These are phyloP conservation scores for Oryza meridionalis DNA, from an alignment of 176 grass and related monocot genomes.

Conservation along the genomic window DNA sequence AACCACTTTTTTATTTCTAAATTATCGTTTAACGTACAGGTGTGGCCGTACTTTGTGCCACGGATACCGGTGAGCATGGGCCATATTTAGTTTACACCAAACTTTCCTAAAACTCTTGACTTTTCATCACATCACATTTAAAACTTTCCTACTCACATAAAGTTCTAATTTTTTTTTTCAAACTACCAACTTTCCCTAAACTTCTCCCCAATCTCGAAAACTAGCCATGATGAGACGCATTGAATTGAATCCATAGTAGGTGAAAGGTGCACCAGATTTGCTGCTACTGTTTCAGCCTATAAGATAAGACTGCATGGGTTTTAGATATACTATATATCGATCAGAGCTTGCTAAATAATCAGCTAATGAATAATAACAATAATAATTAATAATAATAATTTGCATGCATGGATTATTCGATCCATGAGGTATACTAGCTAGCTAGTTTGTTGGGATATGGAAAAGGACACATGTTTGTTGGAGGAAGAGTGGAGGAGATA, in stretches of 20 bases:
- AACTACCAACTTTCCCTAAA: no score
- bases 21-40: background rate
- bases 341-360: background rate
- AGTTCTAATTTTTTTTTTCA: no score
- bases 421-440: no score
- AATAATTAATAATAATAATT: background rate
- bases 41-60: background rate
- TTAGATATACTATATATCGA: background rate
- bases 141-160: no score
- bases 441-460: background rate
- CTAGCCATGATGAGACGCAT: conserved; percentile 35
- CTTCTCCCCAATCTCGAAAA: no score
- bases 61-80: background rate
- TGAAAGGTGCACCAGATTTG: background rate
- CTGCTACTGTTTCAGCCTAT: background rate
- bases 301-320: background rate
- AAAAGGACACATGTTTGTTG: background rate
- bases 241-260: background rate
- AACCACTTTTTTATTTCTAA: background rate
- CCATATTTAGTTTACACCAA: no score
- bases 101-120: no score
- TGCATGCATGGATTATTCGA: background rate
- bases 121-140: no score
- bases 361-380: background rate
- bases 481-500: background rate